phyloP scores from a whole-genome alignment of 108 stramenopile species.

The Pseudonitzschia multistriata region DNA sequence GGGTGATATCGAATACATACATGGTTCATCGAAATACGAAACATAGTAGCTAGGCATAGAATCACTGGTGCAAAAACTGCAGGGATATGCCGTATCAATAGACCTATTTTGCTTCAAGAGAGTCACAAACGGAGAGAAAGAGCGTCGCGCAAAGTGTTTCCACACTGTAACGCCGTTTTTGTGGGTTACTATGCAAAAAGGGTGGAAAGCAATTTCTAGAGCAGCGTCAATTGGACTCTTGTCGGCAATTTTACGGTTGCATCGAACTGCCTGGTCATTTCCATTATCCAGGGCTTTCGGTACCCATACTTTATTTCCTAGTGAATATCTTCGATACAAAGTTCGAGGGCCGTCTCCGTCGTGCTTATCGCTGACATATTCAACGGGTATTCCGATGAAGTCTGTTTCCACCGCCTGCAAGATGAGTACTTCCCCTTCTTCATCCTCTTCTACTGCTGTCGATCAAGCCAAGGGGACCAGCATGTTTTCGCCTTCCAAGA shows the following conservation, averaged over 20 bases:
- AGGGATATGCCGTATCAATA: too few relatives aligned
- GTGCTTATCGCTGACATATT: neutral
- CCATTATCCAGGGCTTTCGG: neutral
- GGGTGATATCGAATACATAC: too few relatives aligned
- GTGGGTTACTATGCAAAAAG: neutral
- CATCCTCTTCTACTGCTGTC: neutral
- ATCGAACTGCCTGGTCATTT: neutral
- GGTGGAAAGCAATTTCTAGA: neutral
- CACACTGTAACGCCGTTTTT: neutral
- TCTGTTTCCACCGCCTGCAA: neutral
- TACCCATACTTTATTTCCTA: neutral
- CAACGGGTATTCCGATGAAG: neutral
- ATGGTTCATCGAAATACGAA: too few relatives aligned
- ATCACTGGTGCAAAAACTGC: too few relatives aligned
- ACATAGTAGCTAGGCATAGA: too few relatives aligned
- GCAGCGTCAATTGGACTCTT: conserved; percentile 3
- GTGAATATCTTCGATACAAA: neutral
- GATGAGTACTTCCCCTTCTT: neutral
- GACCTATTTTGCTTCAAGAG: too few relatives aligned
- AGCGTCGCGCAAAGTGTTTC: too few relatives aligned
- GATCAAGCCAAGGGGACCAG: neutral
- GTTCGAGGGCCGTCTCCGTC: neutral
- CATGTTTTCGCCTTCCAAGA: neutral
- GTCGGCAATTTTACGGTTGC: neutral
- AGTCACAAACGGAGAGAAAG: too few relatives aligned